Conservation (phyloP, 2,329 filamentous ascomycete species). For the Aspergillus luchuensis region DNA sequence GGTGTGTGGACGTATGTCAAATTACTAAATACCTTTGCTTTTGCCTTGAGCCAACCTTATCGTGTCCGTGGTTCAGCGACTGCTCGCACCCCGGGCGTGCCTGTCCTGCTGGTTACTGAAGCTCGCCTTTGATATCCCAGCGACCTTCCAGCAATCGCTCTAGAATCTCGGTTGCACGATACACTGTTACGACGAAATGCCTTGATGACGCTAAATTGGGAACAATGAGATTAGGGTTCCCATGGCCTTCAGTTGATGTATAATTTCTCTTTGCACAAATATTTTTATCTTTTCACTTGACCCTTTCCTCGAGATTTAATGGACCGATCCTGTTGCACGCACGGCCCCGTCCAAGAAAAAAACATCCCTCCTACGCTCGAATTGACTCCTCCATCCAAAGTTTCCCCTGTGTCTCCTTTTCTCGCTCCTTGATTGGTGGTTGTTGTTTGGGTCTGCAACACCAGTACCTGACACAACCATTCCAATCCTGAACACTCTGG, state of each 20-base stretch:
- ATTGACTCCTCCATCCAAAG: constrained; percentile 5
- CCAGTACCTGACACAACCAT: not conserved
- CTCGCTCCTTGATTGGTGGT: not conserved
- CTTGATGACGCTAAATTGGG: constrained; percentile 12
- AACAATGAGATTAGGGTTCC: not conserved
- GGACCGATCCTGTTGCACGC: not conserved
- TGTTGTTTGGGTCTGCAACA: not conserved
- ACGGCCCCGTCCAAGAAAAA: not conserved
- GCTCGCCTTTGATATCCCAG: not conserved
- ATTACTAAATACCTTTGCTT: not conserved
- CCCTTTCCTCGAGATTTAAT: not conserved
- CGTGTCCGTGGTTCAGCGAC: not conserved
- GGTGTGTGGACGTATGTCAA: constrained; percentile 1
- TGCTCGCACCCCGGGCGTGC: not conserved
- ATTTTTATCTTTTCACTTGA: not conserved
- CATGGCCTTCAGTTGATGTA: not conserved
- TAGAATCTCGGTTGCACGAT: not conserved
- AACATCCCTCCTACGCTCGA: not conserved
- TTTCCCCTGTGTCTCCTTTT: constrained; percentile 13
- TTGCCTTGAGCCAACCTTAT: not conserved
- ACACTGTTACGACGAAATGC: constrained; percentile 19
- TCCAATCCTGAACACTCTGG: not conserved
- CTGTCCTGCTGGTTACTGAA: not conserved
- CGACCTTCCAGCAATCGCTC: not conserved
- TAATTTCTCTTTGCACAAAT: not conserved